A percentile compares a stretch with the other conserved stretches of the same genome.
phyloP scores from a whole-genome alignment of 2,329 filamentous ascomycete genomes.

The Diplodia seriata region DNA sequence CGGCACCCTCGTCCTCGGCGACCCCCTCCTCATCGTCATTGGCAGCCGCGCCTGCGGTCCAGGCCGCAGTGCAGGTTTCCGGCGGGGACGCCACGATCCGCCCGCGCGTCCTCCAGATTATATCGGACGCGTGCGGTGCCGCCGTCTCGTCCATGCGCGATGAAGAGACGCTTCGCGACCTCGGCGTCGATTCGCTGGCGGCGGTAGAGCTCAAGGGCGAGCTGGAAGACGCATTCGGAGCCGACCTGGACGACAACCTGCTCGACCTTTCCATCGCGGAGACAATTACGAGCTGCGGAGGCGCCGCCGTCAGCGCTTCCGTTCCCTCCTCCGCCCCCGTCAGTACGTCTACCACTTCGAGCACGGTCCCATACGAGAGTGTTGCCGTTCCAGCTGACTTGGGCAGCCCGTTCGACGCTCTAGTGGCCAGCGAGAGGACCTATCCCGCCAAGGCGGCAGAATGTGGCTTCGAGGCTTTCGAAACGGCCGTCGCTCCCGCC shows the following conservation, averaged over 20 bases:
- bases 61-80: background rate
- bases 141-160: background rate
- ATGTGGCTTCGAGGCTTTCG: background rate
- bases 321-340: background rate
- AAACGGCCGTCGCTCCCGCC: background rate
- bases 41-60: too few relatives aligned
- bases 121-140: background rate
- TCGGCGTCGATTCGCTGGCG: slow-evolving; percentile 37
- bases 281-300: background rate
- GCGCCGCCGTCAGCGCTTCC: too few relatives aligned
- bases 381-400: background rate
- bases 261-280: background rate
- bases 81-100: background rate
- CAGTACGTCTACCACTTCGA: background rate
- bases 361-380: background rate
- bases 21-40: too few relatives aligned
- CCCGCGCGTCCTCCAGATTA: background rate
- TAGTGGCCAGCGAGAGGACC: slow-evolving; percentile 28
- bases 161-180: slow-evolving; percentile 22
- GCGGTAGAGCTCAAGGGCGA: slow-evolving; percentile 35
- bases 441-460: background rate
- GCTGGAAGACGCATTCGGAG: slow-evolving; percentile 32
- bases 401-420: background rate
- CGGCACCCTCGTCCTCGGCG: too few relatives aligned
- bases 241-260: slow-evolving; percentile 24